Conservation (phyloP, 179 eudicot genomes). For the Silene noctiflora region DNA sequence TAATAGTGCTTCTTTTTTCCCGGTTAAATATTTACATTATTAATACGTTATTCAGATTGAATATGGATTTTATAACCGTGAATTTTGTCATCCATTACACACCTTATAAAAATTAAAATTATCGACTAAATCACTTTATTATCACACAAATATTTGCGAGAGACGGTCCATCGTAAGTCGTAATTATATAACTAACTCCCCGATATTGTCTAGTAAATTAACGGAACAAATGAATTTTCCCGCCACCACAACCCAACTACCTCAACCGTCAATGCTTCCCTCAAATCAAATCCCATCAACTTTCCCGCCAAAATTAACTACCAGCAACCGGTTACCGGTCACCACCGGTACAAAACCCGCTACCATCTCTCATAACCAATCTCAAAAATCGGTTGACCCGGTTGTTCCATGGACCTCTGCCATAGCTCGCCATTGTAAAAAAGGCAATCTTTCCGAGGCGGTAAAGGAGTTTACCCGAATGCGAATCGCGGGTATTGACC, state of each 20-base stretch:
- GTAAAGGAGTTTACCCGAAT: conserved; percentile 42
- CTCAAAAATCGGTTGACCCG: conserved; percentile 35
- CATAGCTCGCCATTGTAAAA: conserved; percentile 51
- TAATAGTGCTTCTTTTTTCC: too few species aligned
- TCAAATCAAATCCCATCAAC: conserved; percentile 18
- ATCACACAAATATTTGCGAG: too few species aligned
- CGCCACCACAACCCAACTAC: conserved; percentile 29
- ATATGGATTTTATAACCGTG: too few species aligned
- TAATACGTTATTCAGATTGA: too few species aligned
- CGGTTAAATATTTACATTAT: too few species aligned
- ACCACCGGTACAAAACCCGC: conserved; percentile 20
- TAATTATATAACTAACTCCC: too few species aligned
- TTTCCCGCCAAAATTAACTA: conserved; percentile 14
- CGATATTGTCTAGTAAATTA: too few species aligned
- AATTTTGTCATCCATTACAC: too few species aligned
- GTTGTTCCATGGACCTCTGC: conserved; percentile 65
- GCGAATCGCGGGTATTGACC: conserved; percentile 51
- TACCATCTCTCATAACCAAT: conserved; percentile 16
- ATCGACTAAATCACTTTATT: too few species aligned
- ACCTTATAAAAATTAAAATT: too few species aligned
- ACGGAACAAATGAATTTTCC: conserved; percentile 29
- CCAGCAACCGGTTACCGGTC: conserved; percentile 9
- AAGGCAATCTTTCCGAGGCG: conserved; percentile 46
- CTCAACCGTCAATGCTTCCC: conserved; percentile 22
- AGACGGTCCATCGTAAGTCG: too few species aligned